Evolutionary conservation across 73 alveolate species (phyloP).

Genomic region (Durusdinium trenchii): DNA sequence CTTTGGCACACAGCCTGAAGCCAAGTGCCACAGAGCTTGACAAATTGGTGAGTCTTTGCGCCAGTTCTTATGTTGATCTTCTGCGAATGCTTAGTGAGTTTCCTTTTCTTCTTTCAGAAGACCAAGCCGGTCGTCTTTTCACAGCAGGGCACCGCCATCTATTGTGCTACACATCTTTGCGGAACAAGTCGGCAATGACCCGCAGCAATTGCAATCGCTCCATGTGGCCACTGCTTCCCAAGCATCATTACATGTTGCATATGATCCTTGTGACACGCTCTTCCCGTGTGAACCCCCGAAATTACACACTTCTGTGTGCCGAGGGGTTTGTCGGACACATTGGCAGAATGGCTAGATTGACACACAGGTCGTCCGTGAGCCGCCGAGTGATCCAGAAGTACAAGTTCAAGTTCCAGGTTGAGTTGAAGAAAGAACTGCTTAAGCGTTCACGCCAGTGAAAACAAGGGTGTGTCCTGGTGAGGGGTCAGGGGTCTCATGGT

Average conservation of each 20-base stretch:
- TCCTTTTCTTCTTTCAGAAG: neutral
- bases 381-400: neutral
- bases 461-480: too few relatives aligned
- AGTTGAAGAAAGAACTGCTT: too few relatives aligned
- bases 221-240: neutral
- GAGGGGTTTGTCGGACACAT: neutral
- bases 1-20: neutral
- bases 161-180: neutral
- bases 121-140: neutral
- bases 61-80: neutral
- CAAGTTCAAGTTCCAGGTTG: too few relatives aligned
- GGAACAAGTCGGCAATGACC: neutral
- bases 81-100: neutral
- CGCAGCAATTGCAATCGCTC: neutral
- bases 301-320: neutral
- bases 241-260: slow-evolving; percentile 18
- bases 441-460: too few relatives aligned
- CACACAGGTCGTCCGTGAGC: neutral
- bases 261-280: neutral
- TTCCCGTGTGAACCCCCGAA: neutral
- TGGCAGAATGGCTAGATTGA: neutral
- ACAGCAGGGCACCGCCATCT: neutral
- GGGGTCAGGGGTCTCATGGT: too few relatives aligned
- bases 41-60: neutral
- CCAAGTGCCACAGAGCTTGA: neutral